Evolutionary conservation across 208 protist species (phyloP), one percentile per base, ranked within the genome.

Genomic region (Blechomonas ayalai): DNA sequence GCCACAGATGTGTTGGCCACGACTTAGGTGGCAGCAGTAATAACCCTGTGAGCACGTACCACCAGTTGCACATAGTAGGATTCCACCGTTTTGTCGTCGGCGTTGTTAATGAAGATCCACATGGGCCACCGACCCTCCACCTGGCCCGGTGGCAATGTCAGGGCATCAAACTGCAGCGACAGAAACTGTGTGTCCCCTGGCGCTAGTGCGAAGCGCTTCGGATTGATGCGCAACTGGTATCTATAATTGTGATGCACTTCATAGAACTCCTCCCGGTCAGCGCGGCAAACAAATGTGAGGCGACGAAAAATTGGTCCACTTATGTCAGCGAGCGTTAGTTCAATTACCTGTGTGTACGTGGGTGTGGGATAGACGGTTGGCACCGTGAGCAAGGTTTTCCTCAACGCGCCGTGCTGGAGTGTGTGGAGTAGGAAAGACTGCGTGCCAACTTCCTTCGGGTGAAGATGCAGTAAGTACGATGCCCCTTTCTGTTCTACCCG

Each of bases 51-150:
- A 12, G 67, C 69, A 18, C 81, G 78, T 18, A 93, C 52, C 9
- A 93, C 73, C 8, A 93, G 59, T 52, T 93, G 72, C 40, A 93
- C 39, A 39, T 76, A 63, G 60, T 90, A 93, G 16, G 81, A 90
- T 49, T 88, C 80, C 19, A 93, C 68, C 36, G 81, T 93, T 53
- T 86, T 88, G 63, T 93, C 76, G 37, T 74, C 57, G 12, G 49
- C 39, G 50, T 90, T 79, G 59, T 93, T 93, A 52, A 93, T 80
- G 59, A 93, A 93, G 44, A 93, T 64, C 82, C 85, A 93, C 70
- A 90, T 79, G 12, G 85, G 85, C 82, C 85, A 93, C 19, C 81
- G 77, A 16, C 80, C 85, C 53, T 93, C 85, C 44, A 73, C 38
- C 53, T 90, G 72, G 0, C 78, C 78, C 2, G 72, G 73, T 24